Conservation (phyloP, 2,329 filamentous ascomycete genomes). For the Massarina eburnea region DNA sequence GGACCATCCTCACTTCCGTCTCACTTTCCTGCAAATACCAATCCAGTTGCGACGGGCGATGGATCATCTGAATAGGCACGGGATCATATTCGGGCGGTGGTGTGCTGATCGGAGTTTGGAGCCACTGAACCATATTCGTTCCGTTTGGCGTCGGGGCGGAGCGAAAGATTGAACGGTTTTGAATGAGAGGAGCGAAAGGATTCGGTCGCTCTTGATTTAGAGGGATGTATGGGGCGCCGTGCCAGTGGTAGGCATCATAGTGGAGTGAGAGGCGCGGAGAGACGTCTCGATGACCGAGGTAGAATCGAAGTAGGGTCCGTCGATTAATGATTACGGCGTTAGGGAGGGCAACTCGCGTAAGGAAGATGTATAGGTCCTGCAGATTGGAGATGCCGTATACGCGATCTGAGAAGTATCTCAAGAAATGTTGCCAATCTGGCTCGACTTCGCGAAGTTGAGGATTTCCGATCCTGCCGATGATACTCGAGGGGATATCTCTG, state of each 20-base stretch:
- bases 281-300: slow-evolving; percentile 3
- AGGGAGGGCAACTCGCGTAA: slow-evolving; percentile 11
- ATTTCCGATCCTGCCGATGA: slow-evolving; percentile 7
- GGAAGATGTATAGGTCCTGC: slow-evolving; percentile 16
- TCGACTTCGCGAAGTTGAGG: slow-evolving; percentile 1
- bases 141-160: slow-evolving; percentile 10
- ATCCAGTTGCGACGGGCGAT: slow-evolving; percentile 8
- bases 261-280: slow-evolving; percentile 5
- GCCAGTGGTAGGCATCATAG: slow-evolving; percentile 11
- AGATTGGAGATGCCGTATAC: slow-evolving; percentile 11
- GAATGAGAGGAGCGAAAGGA: neutral
- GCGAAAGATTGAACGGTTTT: slow-evolving; percentile 10
- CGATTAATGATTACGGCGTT: slow-evolving; percentile 15
- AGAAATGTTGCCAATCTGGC: slow-evolving; percentile 11
- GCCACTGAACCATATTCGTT: slow-evolving; percentile 12
- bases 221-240: neutral
- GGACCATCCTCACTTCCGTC: slow-evolving; percentile 2
- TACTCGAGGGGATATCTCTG: slow-evolving; percentile 12
- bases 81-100: neutral
- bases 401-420: slow-evolving; percentile 6
- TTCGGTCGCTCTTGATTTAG: neutral
- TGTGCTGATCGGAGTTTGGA: neutral
- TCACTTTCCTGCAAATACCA: slow-evolving; percentile 10
- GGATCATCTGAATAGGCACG: slow-evolving; percentile 4
- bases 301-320: slow-evolving; percentile 7